Percentiles rank a stretch among this genome's conserved stretches.
phyloP scores from a whole-genome alignment of 179 eudicot species.

The Pouteria campechiana region DNA sequence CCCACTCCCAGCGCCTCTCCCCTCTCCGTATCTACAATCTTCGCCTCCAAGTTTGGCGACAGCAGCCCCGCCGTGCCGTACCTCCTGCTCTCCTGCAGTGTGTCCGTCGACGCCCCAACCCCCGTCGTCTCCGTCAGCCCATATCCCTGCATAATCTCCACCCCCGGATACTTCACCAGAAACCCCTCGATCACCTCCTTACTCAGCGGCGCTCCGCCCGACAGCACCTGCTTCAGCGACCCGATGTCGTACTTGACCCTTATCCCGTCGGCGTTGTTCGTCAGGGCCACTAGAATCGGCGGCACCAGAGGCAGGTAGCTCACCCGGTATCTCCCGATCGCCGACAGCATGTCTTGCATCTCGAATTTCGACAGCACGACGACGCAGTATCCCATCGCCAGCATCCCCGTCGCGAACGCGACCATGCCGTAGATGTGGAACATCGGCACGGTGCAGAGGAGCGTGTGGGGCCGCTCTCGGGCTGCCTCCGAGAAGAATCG shows the following conservation, averaged over 20 bases:
- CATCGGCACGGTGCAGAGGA: constrained; percentile 92
- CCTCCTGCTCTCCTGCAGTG: constrained; percentile 71
- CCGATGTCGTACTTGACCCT: constrained; percentile 32
- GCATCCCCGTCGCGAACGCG: constrained; percentile 68
- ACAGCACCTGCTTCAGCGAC: constrained; percentile 36
- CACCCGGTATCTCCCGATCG: constrained; percentile 54
- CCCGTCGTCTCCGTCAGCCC: constrained; percentile 91
- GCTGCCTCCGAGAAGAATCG: constrained; percentile 30
- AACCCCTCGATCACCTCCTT: constrained; percentile 89
- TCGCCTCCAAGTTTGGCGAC: constrained; percentile 77
- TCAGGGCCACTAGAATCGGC: constrained; percentile 70
- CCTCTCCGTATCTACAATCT: constrained; percentile 75
- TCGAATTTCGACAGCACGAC: constrained; percentile 80
- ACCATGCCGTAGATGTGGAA: constrained; percentile 90
- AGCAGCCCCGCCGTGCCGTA: constrained; percentile 94
- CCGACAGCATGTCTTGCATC: constrained; percentile 59
- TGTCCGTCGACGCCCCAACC: constrained; percentile 75
- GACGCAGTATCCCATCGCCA: constrained; percentile 69
- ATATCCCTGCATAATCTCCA: constrained; percentile 72
- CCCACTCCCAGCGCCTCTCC: constrained; percentile 46
- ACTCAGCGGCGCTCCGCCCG: constrained; percentile 90
- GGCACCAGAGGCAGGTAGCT: constrained; percentile 76
- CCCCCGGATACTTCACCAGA: constrained; percentile 52
- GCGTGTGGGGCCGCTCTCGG: constrained; percentile 21
- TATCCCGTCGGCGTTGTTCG: constrained; percentile 55